Percentiles rank a stretch among this genome's conserved stretches.
Evolutionary conservation across 2,329 filamentous ascomycete species (phyloP).

Genomic region (Fusarium succisae): DNA sequence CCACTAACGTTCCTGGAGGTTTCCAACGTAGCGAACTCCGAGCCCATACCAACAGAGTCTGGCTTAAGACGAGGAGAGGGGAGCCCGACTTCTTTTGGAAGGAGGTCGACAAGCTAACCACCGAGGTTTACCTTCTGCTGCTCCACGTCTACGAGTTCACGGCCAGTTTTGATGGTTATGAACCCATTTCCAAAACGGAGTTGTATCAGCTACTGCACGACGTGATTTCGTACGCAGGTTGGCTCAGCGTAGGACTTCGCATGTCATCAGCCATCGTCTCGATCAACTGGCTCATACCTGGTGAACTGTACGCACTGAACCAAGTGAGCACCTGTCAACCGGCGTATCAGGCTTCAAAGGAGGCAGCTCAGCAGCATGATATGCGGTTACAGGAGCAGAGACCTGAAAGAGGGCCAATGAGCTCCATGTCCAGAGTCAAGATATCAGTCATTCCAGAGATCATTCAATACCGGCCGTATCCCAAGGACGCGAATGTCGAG

Average conservation of each 20-base stretch:
- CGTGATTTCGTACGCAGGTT: slow-evolving; percentile 44
- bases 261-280: slow-evolving; percentile 38
- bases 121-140: slow-evolving; percentile 37
- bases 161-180: slow-evolving; percentile 9
- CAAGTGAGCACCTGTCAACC: slow-evolving; percentile 36
- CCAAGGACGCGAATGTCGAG: background rate
- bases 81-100: slow-evolving; percentile 45
- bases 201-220: slow-evolving; percentile 43
- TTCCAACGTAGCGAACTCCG: slow-evolving; percentile 43
- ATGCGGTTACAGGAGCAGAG: background rate
- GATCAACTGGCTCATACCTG: slow-evolving; percentile 44
- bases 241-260: slow-evolving; percentile 43
- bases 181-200: slow-evolving; percentile 1
- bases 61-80: slow-evolving; percentile 32
- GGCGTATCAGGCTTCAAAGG: slow-evolving; percentile 26
- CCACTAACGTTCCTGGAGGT: slow-evolving; percentile 34
- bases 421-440: slow-evolving; percentile 43
- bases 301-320: slow-evolving; percentile 35
- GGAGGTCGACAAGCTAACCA: slow-evolving; percentile 43
- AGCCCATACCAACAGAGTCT: slow-evolving; percentile 37
- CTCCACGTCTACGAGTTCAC: slow-evolving; percentile 38
- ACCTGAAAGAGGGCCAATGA: background rate
- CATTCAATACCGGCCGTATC: slow-evolving; percentile 28
- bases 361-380: slow-evolving; percentile 6
- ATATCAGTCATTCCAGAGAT: slow-evolving; percentile 45